phyloP scores from a whole-genome alignment of 805 yeast genomes.

The Candida taoyuanica region DNA sequence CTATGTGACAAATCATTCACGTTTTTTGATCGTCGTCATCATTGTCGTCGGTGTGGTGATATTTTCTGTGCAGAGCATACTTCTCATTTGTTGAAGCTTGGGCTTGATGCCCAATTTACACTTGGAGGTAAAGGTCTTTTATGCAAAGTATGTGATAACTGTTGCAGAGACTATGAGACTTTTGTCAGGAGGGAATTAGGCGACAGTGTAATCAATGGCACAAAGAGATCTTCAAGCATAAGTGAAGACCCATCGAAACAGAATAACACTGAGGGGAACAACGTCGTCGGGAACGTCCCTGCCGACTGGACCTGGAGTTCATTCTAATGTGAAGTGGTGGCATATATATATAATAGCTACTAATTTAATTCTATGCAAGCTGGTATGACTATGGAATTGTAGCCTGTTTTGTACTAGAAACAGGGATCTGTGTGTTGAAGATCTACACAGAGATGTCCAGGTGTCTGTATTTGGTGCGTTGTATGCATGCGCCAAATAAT shows the following conservation, averaged over 20 bases:
- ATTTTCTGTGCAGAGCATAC: slow-evolving; percentile 71
- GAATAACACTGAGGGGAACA: slow-evolving; percentile 28
- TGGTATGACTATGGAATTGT: too few relatives aligned
- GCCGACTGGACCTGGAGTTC: slow-evolving; percentile 83
- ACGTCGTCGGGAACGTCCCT: slow-evolving; percentile 45
- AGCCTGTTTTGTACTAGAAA: too few relatives aligned
- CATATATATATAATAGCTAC: too few relatives aligned
- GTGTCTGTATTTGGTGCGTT: too few relatives aligned
- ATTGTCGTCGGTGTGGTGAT: slow-evolving; percentile 83
- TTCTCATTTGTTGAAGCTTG: slow-evolving; percentile 48
- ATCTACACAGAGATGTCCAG: too few relatives aligned
- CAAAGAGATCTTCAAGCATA: neutral
- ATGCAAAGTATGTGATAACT: slow-evolving; percentile 65
- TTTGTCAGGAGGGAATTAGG: slow-evolving; percentile 33
- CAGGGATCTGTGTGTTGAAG: too few relatives aligned
- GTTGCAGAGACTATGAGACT: slow-evolving; percentile 57
- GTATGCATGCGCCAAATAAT: too few relatives aligned
- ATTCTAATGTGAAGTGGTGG: slow-evolving; percentile 34
- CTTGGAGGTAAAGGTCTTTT: slow-evolving; percentile 65
- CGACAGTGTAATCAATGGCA: neutral
- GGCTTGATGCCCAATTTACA: slow-evolving; percentile 57
- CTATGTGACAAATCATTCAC: slow-evolving; percentile 68
- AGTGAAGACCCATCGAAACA: slow-evolving; percentile 2
- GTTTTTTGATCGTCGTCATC: slow-evolving; percentile 75
- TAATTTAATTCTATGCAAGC: neutral